Conservation (phyloP, 2,329 filamentous ascomycete genomes). For the Alternaria sp. region DNA sequence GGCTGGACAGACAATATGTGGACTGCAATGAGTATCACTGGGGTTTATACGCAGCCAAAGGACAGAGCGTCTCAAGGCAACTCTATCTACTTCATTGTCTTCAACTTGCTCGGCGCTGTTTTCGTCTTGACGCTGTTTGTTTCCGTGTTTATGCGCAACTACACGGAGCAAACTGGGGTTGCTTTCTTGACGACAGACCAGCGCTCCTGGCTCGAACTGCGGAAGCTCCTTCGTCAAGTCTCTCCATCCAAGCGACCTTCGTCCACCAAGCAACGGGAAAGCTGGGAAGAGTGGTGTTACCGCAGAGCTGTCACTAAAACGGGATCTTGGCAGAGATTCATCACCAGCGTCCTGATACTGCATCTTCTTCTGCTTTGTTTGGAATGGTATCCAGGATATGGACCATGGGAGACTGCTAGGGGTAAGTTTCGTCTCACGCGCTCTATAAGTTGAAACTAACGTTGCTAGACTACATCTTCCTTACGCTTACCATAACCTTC, state of each 20-base stretch:
- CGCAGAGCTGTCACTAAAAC: constrained; percentile 92
- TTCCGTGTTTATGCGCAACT: constrained; percentile 99
- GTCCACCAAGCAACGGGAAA: constrained; percentile 72
- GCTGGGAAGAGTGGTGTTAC: constrained; percentile 94
- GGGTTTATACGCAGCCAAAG: constrained; percentile 75
- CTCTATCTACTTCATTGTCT: constrained; percentile 91
- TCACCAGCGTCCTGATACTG: constrained; percentile 80
- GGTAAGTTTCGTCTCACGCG: constrained; percentile 47
- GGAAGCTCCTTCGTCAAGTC: constrained; percentile 90
- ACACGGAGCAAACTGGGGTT: constrained; percentile 97
- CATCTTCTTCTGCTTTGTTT: constrained; percentile 84
- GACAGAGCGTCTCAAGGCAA: constrained; percentile 78
- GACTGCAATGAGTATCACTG: constrained; percentile 81
- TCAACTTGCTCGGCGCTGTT: constrained; percentile 94
- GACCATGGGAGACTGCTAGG: constrained; percentile 73
- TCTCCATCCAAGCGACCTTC: constrained; percentile 93
- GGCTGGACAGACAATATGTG: constrained; percentile 97
- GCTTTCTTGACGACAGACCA: constrained; percentile 96
- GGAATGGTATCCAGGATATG: constrained; percentile 82
- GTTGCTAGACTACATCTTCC: constrained; percentile 72
- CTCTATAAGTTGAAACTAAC: constrained; percentile 19
- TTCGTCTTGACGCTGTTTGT: constrained; percentile 98
- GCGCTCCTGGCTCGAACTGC: constrained; percentile 92
- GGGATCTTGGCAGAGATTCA: constrained; percentile 85
- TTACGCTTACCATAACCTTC: constrained; percentile 83